Conservation (phyloP, 768 basidiomycete species). For the Suillus luteus region DNA sequence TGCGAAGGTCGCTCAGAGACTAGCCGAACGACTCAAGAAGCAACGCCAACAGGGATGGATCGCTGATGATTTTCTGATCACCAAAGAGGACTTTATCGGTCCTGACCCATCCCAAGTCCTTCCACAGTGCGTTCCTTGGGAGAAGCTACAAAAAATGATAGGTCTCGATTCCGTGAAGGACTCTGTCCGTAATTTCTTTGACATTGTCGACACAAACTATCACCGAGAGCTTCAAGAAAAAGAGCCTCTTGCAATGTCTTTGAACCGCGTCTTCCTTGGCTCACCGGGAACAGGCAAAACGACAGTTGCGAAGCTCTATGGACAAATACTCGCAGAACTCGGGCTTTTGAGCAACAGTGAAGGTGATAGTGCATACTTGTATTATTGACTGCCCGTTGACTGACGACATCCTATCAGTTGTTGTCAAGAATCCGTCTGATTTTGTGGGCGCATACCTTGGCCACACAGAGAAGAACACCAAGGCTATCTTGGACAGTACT, state of each 20-base stretch:
- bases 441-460: constrained; percentile 64
- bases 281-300: constrained; percentile 76
- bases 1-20: constrained; percentile 47
- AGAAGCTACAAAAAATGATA: constrained; percentile 49
- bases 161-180: constrained; percentile 62
- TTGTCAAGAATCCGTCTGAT: constrained; percentile 68
- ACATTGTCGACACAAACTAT: constrained; percentile 54
- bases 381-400: neutral
- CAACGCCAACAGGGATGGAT: constrained; percentile 40
- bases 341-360: constrained; percentile 72
- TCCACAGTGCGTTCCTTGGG: constrained; percentile 49
- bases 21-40: constrained; percentile 50
- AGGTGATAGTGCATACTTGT: constrained; percentile 41
- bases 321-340: constrained; percentile 60
- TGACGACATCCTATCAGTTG: constrained; percentile 40
- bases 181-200: constrained; percentile 49
- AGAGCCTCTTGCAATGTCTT: constrained; percentile 51
- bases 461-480: constrained; percentile 64
- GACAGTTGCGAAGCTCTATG: constrained; percentile 67
- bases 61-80: constrained; percentile 53
- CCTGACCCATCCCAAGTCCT: constrained; percentile 58
- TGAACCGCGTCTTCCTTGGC: constrained; percentile 69
- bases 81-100: constrained; percentile 61
- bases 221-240: constrained; percentile 58
- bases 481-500: constrained; percentile 57